Evolutionary conservation across 2,329 filamentous ascomycete species (phyloP).

Genomic region (Penicillium sp.): DNA sequence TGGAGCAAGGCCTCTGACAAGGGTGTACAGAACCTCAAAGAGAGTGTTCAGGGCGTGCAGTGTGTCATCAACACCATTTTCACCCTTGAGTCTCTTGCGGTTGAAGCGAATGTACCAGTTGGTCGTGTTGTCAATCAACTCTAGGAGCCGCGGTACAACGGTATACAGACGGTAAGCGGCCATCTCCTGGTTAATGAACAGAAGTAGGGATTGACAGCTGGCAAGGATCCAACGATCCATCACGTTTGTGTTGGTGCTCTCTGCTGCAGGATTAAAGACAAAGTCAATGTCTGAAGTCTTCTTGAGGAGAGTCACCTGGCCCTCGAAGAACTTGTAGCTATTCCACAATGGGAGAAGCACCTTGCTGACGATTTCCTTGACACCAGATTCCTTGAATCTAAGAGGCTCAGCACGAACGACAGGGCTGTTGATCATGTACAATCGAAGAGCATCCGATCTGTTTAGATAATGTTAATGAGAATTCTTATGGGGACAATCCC

Average conservation of each 20-base stretch:
- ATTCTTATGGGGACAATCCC: not conserved
- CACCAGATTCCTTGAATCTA: constrained; percentile 84
- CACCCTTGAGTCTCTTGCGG: constrained; percentile 83
- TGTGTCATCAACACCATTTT: constrained; percentile 81
- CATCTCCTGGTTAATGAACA: constrained; percentile 95
- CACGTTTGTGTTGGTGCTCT: constrained; percentile 77
- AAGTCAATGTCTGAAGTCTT: constrained; percentile 78
- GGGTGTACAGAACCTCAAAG: constrained; percentile 87
- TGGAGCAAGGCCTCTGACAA: constrained; percentile 82
- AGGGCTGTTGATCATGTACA: constrained; percentile 97
- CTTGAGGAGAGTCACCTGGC: constrained; percentile 79
- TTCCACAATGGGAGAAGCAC: constrained; percentile 92
- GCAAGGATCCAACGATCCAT: constrained; percentile 97
- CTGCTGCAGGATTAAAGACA: constrained; percentile 71
- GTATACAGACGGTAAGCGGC: constrained; percentile 77
- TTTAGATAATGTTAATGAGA: not conserved
- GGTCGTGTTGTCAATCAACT: constrained; percentile 89
- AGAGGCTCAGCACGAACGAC: constrained; percentile 89
- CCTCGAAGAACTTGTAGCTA: constrained; percentile 94
- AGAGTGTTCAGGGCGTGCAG: constrained; percentile 88
- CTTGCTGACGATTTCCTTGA: constrained; percentile 92
- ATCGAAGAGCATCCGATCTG: constrained; percentile 79
- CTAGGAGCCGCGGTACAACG: constrained; percentile 79
- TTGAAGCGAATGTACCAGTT: constrained; percentile 99
- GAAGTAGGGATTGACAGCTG: constrained; percentile 82